Base-by-base conservation (phyloP, 306 rosid genomes). In the Oemleria cerasiformis region DNA sequence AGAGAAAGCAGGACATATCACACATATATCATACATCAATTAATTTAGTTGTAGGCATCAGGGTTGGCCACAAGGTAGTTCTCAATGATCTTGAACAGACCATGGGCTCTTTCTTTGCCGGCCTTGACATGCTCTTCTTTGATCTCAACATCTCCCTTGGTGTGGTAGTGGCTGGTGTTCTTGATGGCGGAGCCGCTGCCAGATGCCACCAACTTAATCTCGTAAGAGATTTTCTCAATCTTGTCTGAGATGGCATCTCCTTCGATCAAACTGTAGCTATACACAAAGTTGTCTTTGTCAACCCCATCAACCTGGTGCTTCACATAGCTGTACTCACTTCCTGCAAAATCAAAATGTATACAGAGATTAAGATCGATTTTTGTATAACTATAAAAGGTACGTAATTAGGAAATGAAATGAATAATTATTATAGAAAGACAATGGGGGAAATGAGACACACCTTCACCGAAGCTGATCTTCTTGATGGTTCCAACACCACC, bases 401-500 rank as follows among this genome's bases (percentile, higher is more conserved):
- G n/a, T n/a, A n/a, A n/a, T 25, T 25, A 1, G n/a, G n/a, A n/a
- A n/a, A n/a, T n/a, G n/a, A n/a, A n/a, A n/a, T n/a, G 1, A n/a
- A n/a, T n/a, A n/a, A n/a, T n/a, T n/a, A n/a, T n/a, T n/a, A n/a
- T n/a, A n/a, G n/a, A n/a, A n/a, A n/a, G 8, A 48, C 2, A 48
- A 1, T 15, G 2, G 8, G 12, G 54, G 19, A 15, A 5, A 15
- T 7, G 3, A 49, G 11, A 77, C 85, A 41, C 30, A 25, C 30
- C 30, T 25, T 25, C 30, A 25, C 30, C 30, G 30, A 25, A 25
- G 76, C 57, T 77, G n/a, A 81, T 65, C 68, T 77, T 87, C 82
- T 80, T 87, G 70, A 82, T 61, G 63, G 92, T 73, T 70, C 88
- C 88, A 30, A 79, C 75, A 2, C 63, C 87, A 43, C 92, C 92